A percentile compares a stretch with the other conserved stretches of the same genome.
Conservation (phyloP, 352 stramenopile species). For the Phytophthora pinifolia region DNA sequence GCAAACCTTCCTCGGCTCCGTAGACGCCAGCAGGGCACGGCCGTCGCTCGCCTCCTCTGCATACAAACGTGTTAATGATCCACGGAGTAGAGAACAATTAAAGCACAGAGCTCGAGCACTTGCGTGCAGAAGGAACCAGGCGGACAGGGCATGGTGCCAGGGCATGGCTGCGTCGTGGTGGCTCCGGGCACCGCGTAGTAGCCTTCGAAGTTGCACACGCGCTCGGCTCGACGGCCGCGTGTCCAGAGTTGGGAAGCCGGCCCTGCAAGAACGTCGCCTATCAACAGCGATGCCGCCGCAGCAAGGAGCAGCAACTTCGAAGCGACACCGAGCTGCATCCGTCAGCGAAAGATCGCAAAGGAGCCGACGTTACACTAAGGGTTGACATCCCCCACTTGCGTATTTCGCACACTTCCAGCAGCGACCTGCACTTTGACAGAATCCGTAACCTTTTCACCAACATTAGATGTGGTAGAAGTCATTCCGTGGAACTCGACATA, state of each 20-base stretch:
- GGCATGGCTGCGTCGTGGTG: conserved; percentile 43
- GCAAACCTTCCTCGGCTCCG: conserved; percentile 44
- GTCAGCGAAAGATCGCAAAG: conserved; percentile 11
- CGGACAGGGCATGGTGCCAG: conserved; percentile 37
- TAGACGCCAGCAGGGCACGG: conserved; percentile 67
- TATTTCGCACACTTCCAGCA: too few relatives aligned
- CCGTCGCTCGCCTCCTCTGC: conserved; percentile 33
- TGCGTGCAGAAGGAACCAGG: conserved; percentile 69
- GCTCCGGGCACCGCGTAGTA: conserved; percentile 46
- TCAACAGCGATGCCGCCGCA: neutral
- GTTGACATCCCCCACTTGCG: too few relatives aligned
- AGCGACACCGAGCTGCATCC: conserved; percentile 14
- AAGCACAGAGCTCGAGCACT: conserved; percentile 1
- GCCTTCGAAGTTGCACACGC: conserved; percentile 46
- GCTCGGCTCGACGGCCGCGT: conserved; percentile 8
- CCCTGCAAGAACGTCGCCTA: conserved; percentile 2
- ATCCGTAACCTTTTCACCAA: too few relatives aligned
- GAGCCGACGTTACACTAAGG: too few relatives aligned
- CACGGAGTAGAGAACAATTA: neutral
- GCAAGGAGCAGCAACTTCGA: conserved; percentile 5
- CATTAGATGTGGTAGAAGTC: too few relatives aligned
- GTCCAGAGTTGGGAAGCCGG: conserved; percentile 8
- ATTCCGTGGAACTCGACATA: neutral
- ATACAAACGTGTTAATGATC: neutral
- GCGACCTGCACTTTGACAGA: too few relatives aligned